These are phyloP conservation scores for Phylloporus sp. DNA, from an alignment of 768 basidiomycete genomes.

Conservation along the genomic window DNA sequence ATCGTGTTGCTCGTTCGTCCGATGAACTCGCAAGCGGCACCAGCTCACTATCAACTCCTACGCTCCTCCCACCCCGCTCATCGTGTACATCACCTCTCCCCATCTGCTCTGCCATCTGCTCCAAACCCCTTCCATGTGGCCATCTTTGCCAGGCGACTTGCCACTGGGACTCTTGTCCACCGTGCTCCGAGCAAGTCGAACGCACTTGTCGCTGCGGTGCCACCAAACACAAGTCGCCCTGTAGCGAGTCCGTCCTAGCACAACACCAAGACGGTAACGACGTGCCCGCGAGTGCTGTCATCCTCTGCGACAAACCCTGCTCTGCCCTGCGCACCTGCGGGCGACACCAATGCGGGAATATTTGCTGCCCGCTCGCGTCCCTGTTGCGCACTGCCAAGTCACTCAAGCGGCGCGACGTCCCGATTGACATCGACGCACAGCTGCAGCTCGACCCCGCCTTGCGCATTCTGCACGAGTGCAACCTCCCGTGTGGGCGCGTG, in stretches of 20 bases:
- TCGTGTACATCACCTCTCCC: constrained; percentile 76
- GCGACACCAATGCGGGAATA: constrained; percentile 75
- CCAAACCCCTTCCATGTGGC: constrained; percentile 62
- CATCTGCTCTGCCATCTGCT: constrained; percentile 69
- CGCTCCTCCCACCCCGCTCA: constrained; percentile 38
- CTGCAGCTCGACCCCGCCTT: constrained; percentile 44
- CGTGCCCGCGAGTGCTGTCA: constrained; percentile 50
- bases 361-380: constrained; percentile 87
- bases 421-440: constrained; percentile 22
- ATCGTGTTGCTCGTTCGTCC: constrained; percentile 36
- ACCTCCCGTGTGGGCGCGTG: constrained; percentile 70
- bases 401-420: constrained; percentile 36
- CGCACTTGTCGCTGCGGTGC: constrained; percentile 86
- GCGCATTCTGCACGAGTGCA: constrained; percentile 79
- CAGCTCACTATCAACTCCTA: background rate
- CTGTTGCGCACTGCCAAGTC: constrained; percentile 55
- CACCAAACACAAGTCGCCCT: constrained; percentile 50
- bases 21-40: constrained; percentile 11
- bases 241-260: constrained; percentile 32
- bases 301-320: constrained; percentile 81
- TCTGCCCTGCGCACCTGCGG: constrained; percentile 77
- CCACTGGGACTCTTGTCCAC: constrained; percentile 77
- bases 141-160: constrained; percentile 72
- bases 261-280: constrained; percentile 14
- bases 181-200: constrained; percentile 66